phyloP scores from a whole-genome alignment of 345 rosid species.

The Turnera subulata region DNA sequence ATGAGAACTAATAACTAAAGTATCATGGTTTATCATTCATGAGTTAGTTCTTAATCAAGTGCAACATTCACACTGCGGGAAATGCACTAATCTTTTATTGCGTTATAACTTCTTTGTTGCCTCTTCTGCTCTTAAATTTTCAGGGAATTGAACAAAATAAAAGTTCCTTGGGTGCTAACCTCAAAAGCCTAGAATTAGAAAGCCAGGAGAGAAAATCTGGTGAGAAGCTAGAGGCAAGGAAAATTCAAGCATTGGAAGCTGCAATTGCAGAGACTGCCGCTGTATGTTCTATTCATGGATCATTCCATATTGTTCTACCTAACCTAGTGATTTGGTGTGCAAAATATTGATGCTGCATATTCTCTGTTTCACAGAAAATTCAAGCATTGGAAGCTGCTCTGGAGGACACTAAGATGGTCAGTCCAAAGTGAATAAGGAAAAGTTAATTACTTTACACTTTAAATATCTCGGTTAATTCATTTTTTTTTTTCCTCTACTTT shows the following conservation, averaged over 20 bases:
- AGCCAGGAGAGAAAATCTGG: not conserved
- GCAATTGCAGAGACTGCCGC: slow-evolving; percentile 19
- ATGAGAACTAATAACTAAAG: too few species aligned
- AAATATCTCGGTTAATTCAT: not conserved
- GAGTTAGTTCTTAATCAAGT: too few species aligned
- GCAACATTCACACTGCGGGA: too few species aligned
- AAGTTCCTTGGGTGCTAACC: not conserved
- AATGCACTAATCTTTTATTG: too few species aligned
- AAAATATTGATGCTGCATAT: not conserved
- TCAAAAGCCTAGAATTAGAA: not conserved
- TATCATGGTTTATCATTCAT: too few species aligned
- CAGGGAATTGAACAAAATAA: slow-evolving; percentile 8
- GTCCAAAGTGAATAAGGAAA: not conserved
- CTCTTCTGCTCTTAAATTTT: too few species aligned
- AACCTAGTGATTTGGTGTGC: not conserved
- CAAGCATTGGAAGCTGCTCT: slow-evolving; percentile 43
- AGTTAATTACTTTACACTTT: not conserved
- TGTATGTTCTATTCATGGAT: slow-evolving; percentile 3
- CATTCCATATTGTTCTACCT: not conserved
- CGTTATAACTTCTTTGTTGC: too few species aligned
- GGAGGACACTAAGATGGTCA: slow-evolving; percentile 36
- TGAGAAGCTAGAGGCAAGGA: slow-evolving; percentile 12
- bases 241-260: slow-evolving; percentile 38
- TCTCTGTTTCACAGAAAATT: slow-evolving; percentile 18
- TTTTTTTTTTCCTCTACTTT: not conserved